Conservation (phyloP, 306 rosid species). For the Gleditsia sinensis region DNA sequence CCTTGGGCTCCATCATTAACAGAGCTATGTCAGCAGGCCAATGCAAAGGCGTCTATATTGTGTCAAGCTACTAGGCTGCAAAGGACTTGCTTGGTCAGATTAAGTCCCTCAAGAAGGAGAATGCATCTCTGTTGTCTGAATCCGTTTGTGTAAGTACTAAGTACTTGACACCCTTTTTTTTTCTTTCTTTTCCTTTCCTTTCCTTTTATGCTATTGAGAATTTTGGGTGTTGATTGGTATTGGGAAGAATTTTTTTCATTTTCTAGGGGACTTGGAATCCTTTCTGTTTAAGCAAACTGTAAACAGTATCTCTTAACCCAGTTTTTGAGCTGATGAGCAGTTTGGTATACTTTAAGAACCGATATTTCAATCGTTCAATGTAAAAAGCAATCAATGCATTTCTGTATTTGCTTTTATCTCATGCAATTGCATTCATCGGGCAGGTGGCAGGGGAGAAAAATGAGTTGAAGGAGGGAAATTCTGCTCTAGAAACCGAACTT, state of each 20-base stretch:
- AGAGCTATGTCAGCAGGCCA: conserved; percentile 67
- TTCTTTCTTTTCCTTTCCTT: neutral
- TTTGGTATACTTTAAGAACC: conserved; percentile 5
- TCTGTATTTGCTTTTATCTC: conserved; percentile 5
- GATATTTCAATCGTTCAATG: conserved; percentile 16
- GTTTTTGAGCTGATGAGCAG: conserved; percentile 24
- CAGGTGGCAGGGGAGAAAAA: conserved; percentile 76
- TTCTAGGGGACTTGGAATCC: conserved; percentile 12
- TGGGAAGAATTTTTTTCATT: neutral
- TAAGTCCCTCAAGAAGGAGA: conserved; percentile 67
- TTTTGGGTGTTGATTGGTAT: conserved; percentile 7
- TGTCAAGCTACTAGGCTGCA: conserved; percentile 61
- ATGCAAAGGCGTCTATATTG: conserved; percentile 71
- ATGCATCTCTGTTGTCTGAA: conserved; percentile 64
- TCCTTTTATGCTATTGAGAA: conserved; percentile 10
- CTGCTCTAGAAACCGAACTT: conserved; percentile 57
- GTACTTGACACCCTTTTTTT: conserved; percentile 17
- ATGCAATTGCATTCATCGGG: conserved; percentile 11
- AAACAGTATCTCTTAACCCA: neutral
- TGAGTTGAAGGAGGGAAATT: conserved; percentile 75
- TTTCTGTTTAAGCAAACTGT: conserved; percentile 4
- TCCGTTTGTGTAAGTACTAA: conserved; percentile 73
- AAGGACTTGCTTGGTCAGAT: conserved; percentile 74
- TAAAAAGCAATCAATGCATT: neutral
- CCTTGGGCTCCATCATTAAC: too few relatives aligned